phyloP scores from a whole-genome alignment of 495 filamentous ascomycete species.

The Amniculicola lignicola region DNA sequence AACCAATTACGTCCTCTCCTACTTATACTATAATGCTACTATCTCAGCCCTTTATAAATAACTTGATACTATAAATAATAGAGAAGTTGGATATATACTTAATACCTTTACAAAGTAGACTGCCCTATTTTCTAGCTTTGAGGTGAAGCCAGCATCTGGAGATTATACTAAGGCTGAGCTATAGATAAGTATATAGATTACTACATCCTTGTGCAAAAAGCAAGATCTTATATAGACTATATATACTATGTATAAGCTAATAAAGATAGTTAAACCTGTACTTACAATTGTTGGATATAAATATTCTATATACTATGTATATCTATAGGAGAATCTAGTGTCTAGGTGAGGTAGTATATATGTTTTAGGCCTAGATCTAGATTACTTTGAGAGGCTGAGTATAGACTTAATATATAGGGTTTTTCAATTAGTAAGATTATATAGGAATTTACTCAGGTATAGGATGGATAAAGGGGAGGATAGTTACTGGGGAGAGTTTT shows the following conservation, averaged over 20 bases:
- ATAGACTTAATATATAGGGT: slow-evolving; percentile 23
- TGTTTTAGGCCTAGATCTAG: slow-evolving; percentile 18
- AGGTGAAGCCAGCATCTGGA: slow-evolving; percentile 16
- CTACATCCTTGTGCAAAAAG: slow-evolving; percentile 17
- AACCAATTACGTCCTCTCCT: no score
- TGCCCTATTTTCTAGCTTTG: no score
- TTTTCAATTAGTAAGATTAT: no score
- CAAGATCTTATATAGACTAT: no score
- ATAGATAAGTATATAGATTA: slow-evolving; percentile 24
- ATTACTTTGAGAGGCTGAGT: slow-evolving; percentile 22
- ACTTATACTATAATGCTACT: no score
- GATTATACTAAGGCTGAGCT: slow-evolving; percentile 12
- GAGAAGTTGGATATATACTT: no score
- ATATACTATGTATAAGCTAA: slow-evolving; percentile 7
- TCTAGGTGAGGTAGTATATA: slow-evolving; percentile 22
- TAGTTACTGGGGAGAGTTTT: slow-evolving; percentile 25
- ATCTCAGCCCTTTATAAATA: no score
- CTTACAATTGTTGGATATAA: slow-evolving; percentile 22
- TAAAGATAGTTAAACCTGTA: slow-evolving; percentile 13
- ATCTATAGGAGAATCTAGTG: slow-evolving; percentile 14
- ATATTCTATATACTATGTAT: slow-evolving; percentile 19
- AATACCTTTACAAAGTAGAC: no score
- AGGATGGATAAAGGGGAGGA: no score
- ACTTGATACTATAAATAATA: no score
- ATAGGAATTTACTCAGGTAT: no score